Evolutionary conservation across 2,329 filamentous ascomycete species (phyloP).

Genomic region (Chaetothyriales sp.): DNA sequence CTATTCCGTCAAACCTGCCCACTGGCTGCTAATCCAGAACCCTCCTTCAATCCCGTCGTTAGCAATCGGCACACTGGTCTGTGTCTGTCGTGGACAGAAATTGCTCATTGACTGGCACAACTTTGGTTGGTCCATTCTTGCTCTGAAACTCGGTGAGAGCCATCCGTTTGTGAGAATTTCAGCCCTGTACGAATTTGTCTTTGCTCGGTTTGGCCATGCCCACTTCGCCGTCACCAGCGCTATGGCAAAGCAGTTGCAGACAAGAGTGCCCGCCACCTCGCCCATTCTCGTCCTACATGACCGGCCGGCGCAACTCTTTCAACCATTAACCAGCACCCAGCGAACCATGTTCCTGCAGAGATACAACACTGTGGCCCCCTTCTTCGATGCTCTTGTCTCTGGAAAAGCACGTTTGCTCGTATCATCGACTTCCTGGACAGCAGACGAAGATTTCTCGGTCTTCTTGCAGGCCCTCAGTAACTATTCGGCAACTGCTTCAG

Average conservation of each 20-base stretch:
- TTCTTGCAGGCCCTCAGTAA: conserved; percentile 65
- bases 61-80: conserved; percentile 55
- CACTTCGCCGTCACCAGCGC: conserved; percentile 83
- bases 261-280: conserved; percentile 49
- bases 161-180: conserved; percentile 69
- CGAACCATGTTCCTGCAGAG: conserved; percentile 47
- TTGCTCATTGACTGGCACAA: conserved; percentile 98
- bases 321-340: conserved; percentile 43
- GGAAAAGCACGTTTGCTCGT: conserved; percentile 57
- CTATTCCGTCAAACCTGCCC: conserved; percentile 57
- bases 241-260: conserved; percentile 60
- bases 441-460: conserved; percentile 86
- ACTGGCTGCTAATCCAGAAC: conserved; percentile 85
- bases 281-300: conserved; percentile 67
- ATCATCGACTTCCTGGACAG: conserved; percentile 92
- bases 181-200: conserved; percentile 57
- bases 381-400: conserved; percentile 44
- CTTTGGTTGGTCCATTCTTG: conserved; percentile 89
- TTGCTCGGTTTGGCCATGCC: conserved; percentile 52
- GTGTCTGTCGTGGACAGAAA: conserved; percentile 60
- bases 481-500: conserved; percentile 46
- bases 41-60: conserved; percentile 90
- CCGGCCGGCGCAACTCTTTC: conserved; percentile 68
- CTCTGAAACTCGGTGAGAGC: conserved; percentile 42
- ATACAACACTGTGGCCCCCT: conserved; percentile 47